Evolutionary conservation across 1,139 yeast species (phyloP), one percentile per base, ranked within the genome.

Genomic region (Debaryomyces psychrophilus): DNA sequence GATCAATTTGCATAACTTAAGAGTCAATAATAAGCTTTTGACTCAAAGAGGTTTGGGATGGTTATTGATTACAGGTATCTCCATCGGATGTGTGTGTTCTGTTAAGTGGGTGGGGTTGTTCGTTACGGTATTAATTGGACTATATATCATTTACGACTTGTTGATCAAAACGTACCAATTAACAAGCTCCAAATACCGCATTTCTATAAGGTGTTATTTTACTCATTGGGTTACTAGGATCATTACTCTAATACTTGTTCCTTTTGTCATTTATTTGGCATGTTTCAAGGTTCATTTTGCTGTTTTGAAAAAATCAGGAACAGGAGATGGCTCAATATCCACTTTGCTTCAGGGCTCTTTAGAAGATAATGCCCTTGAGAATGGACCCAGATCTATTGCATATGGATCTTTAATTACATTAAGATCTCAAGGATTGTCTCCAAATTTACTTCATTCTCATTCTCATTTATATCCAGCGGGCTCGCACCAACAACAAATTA

Each of bases 41-140:
- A 64, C 81, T 0, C 34, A 43, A 1, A 50, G 57, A 31, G 86
- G 90, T 65, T 60, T 77, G 12, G 53, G 58, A 18, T 85, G 90
- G 90, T 65, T 85, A 61, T 43, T 77, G 4, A 57, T 85, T 14
- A 82, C 95, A 1, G 99, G 99, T 6, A 50, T 87, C 5, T 81
- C 90, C 8, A 81, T 95, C 53, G 99, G 99, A 1, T 88, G 96
- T 64, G 98, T 92, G 11, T 85, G 92, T 56, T 83, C 96, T 43
- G 95, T 92, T 35, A 93, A 93, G 69, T 90, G 96, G 97, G 98
- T 93, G 17, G 99, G 99, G 4, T 67, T 92, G 42, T 90, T 93
- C 61, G 83, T 87, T 38, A 95, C 97, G 8, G 78, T 81, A 0
- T 69, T 92, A 20, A 87, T 92, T 45, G 99, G 99, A 1, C 53